Conservation (phyloP, 1,284 basidiomycete species). For the Boletellus deceptivus region DNA sequence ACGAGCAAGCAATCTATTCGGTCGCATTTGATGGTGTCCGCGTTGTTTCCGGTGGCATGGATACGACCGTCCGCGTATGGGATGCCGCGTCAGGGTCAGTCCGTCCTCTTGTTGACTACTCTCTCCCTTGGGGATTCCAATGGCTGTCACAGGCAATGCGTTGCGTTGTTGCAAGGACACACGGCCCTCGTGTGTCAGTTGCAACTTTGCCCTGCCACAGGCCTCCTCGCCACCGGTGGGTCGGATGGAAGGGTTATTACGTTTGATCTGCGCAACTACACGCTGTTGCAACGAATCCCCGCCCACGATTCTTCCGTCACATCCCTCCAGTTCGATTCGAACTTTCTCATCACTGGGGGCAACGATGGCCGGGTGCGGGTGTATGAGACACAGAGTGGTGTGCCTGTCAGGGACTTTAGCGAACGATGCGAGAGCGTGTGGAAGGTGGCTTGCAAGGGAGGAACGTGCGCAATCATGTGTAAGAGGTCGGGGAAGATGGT, state of each 20-base stretch:
- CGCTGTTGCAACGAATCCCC: constrained; percentile 52
- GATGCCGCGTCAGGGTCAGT: constrained; percentile 73
- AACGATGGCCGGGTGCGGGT: constrained; percentile 91
- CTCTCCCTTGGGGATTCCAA: constrained; percentile 17
- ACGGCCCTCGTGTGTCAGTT: constrained; percentile 94
- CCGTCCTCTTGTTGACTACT: background rate
- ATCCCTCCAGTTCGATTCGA: constrained; percentile 83
- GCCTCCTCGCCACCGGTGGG: constrained; percentile 82
- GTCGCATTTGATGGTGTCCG: constrained; percentile 89
- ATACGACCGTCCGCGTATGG: constrained; percentile 92
- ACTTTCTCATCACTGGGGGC: constrained; percentile 80
- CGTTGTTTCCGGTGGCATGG: constrained; percentile 86
- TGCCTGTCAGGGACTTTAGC: constrained; percentile 73
- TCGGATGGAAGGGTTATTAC: constrained; percentile 94
- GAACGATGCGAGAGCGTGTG: constrained; percentile 83
- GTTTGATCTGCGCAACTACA: constrained; percentile 65
- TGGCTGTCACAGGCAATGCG: constrained; percentile 58
- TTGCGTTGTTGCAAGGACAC: constrained; percentile 89
- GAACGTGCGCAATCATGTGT: constrained; percentile 82
- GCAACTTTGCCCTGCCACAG: constrained; percentile 56
- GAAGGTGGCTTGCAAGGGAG: constrained; percentile 79
- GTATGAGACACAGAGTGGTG: constrained; percentile 74
- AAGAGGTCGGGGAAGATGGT: constrained; percentile 82
- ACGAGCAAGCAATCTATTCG: constrained; percentile 90
- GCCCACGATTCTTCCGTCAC: constrained; percentile 94